phyloP scores from a whole-genome alignment of 2,329 filamentous ascomycete genomes.

The Fusarium praegraminearum region DNA sequence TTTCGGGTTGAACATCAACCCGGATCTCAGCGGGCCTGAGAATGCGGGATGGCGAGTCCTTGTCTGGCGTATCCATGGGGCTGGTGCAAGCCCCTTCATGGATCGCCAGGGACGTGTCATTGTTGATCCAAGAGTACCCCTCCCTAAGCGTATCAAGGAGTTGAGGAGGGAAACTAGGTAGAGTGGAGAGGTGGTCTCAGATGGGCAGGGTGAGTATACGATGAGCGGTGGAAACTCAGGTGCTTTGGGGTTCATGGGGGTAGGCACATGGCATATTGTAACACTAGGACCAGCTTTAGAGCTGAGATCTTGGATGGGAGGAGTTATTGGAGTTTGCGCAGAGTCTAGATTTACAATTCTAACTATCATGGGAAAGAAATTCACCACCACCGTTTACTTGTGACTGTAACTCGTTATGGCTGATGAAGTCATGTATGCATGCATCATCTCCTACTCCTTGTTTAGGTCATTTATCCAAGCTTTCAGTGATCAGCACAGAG shows the following conservation, averaged over 20 bases:
- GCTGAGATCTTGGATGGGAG: not conserved
- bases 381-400: too few relatives aligned
- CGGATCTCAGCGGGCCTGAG: not conserved
- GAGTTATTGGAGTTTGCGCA: not conserved
- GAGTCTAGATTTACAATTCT: not conserved
- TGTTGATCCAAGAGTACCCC: too few relatives aligned
- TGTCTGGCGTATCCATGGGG: not conserved
- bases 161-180: too few relatives aligned
- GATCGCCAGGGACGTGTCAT: constrained; percentile 1
- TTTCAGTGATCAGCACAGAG: not conserved
- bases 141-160: not conserved
- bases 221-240: not conserved
- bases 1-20: not conserved
- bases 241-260: not conserved
- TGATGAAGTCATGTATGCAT: not conserved
- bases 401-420: not conserved
- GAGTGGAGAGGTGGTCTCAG: not conserved
- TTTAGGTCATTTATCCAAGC: not conserved
- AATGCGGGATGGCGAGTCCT: not conserved
- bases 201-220: not conserved
- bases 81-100: not conserved
- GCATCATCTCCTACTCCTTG: fast-evolving
- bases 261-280: not conserved
- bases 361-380: too few relatives aligned
- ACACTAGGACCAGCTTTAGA: not conserved